Conservation (phyloP, 345 rosid genomes). For the Lumnitzera racemosa region DNA sequence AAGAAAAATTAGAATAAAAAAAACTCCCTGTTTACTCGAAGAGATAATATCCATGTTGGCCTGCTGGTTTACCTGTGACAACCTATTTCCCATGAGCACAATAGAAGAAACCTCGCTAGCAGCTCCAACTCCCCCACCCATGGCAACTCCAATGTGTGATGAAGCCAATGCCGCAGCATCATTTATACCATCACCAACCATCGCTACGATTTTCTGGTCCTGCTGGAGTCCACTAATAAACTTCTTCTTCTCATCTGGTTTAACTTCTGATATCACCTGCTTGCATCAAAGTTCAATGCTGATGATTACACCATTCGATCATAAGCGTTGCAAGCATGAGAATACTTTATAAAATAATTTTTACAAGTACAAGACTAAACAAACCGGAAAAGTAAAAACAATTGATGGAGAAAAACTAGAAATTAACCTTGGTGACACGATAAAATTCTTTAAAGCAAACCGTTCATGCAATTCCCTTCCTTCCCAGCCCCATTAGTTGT, state of each 20-base stretch:
- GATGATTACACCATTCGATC: conserved; percentile 4
- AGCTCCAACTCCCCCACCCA: conserved; percentile 96
- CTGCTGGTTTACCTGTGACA: conserved; percentile 65
- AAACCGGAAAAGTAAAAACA: too few relatives aligned
- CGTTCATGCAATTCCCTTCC: neutral
- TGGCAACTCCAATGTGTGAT: conserved; percentile 82
- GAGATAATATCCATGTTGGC: neutral
- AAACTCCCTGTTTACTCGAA: neutral
- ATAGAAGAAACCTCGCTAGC: conserved; percentile 95
- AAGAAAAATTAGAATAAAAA: too few relatives aligned
- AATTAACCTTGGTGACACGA: too few relatives aligned
- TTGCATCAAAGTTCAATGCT: too few relatives aligned
- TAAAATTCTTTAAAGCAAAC: neutral
- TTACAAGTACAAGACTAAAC: too few relatives aligned
- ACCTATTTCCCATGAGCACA: conserved; percentile 79
- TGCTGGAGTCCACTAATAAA: conserved; percentile 69
- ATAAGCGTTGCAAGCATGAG: too few relatives aligned
- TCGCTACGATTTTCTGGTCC: conserved; percentile 67
- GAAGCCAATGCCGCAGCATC: conserved; percentile 98
- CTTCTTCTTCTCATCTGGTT: conserved; percentile 73
- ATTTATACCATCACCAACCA: conserved; percentile 98
- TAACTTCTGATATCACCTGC: conserved; percentile 78
- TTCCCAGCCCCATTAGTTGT: too few relatives aligned
- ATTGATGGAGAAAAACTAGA: too few relatives aligned
- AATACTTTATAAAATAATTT: too few relatives aligned